These are phyloP conservation scores for Paecilomyces variotii DNA, from an alignment of 2,329 filamentous ascomycete genomes.

Conservation along the genomic window DNA sequence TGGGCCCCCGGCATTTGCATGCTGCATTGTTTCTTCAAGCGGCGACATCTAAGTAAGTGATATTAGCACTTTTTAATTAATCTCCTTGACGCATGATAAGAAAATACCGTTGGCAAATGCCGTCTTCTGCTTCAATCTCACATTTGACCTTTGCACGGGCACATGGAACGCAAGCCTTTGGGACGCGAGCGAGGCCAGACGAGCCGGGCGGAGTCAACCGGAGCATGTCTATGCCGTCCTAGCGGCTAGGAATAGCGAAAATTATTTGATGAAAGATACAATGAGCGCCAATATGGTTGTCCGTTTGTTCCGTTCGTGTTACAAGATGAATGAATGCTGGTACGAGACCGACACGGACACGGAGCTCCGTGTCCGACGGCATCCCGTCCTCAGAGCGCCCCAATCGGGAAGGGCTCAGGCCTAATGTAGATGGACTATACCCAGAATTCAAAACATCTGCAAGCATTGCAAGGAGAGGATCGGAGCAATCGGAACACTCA, in stretches of 20 bases:
- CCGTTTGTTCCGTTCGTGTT: neutral
- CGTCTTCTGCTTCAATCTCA: slow-evolving; percentile 4
- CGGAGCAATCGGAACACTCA: neutral
- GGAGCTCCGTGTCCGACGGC: neutral
- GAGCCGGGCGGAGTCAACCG: neutral
- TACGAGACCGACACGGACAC: neutral
- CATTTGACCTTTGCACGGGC: slow-evolving; percentile 10
- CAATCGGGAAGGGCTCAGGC: neutral
- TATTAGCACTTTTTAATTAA: neutral
- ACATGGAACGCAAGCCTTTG: slow-evolving; percentile 10
- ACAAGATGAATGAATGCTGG: neutral
- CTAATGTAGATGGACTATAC: neutral
- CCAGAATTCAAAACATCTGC: neutral
- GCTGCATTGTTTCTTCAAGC: slow-evolving; percentile 18
- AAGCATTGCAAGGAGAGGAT: neutral
- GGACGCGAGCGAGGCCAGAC: neutral
- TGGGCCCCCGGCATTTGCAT: slow-evolving; percentile 18
- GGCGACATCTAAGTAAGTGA: slow-evolving; percentile 15
- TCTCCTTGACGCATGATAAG: neutral
- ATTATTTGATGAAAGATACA: neutral
- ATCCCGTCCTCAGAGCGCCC: neutral
- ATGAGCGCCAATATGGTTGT: neutral
- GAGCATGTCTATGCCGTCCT: neutral
- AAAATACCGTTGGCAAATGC: slow-evolving; percentile 8
- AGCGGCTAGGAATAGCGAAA: neutral